These are phyloP conservation scores for Adansonia gregorii DNA, from an alignment of 441 rosid genomes.

Conservation along the genomic window DNA sequence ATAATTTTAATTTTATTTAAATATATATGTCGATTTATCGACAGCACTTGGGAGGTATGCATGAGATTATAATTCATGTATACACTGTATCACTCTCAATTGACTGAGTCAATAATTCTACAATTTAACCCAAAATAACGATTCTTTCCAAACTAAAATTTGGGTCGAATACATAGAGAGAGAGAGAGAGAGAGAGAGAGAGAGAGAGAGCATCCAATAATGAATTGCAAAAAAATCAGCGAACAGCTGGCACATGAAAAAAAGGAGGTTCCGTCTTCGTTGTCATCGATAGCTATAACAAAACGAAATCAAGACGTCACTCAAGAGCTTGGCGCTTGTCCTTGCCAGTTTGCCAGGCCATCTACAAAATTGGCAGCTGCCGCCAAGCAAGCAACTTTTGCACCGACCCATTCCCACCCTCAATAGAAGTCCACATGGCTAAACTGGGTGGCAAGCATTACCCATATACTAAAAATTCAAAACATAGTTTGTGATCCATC, in stretches of 20 bases:
- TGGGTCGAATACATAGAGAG: neutral
- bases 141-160: neutral
- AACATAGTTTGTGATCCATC: neutral
- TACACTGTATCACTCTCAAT: neutral
- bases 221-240: neutral
- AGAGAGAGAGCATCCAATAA: too few relatives aligned
- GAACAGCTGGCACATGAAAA: neutral
- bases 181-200: too few relatives aligned
- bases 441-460: neutral
- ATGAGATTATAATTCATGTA: too few relatives aligned
- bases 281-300: neutral
- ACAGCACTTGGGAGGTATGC: too few relatives aligned
- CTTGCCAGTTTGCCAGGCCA: conserved; percentile 1
- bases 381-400: too few relatives aligned
- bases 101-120: neutral
- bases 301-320: neutral
- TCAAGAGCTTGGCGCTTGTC: neutral
- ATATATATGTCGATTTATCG: neutral
- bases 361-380: neutral
- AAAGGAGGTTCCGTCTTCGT: neutral
- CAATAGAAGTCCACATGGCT: too few relatives aligned
- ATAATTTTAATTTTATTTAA: too few relatives aligned
- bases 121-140: neutral
- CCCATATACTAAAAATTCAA: too few relatives aligned
- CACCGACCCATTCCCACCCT: too few relatives aligned